Conservation (phyloP, 23 red algal genomes). For the Chondrus crispus region DNA sequence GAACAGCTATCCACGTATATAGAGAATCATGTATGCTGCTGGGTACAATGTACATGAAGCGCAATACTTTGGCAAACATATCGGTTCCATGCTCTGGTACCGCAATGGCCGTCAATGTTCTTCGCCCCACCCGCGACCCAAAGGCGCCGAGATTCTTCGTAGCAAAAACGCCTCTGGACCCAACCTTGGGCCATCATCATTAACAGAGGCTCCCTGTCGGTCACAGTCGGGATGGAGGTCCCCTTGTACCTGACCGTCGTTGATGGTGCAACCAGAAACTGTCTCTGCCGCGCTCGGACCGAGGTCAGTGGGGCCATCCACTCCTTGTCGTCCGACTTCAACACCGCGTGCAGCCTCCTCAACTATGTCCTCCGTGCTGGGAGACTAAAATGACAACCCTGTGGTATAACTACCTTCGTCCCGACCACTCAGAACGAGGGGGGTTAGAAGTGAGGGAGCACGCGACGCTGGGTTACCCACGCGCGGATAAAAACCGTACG, state of each 20-base stretch:
- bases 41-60: not conserved
- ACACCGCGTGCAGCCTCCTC: not conserved
- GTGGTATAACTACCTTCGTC: no score
- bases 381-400: not conserved
- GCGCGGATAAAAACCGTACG: no score
- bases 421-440: no score
- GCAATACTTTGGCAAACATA: not conserved
- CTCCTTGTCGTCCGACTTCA: not conserved
- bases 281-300: not conserved
- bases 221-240: not conserved
- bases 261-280: not conserved
- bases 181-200: conserved; percentile 7
- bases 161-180: conserved; percentile 8
- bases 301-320: not conserved
- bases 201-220: not conserved
- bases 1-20: not conserved
- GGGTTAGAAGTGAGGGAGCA: no score
- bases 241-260: not conserved
- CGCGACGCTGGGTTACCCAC: no score
- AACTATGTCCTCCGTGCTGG: not conserved
- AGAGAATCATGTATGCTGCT: not conserved
- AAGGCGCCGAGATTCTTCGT: not conserved
- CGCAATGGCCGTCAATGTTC: not conserved
- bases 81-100: not conserved
- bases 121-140: not conserved